These are phyloP conservation scores for Fusarium globosum DNA, from an alignment of 2,329 filamentous ascomycete genomes.

Conservation along the genomic window DNA sequence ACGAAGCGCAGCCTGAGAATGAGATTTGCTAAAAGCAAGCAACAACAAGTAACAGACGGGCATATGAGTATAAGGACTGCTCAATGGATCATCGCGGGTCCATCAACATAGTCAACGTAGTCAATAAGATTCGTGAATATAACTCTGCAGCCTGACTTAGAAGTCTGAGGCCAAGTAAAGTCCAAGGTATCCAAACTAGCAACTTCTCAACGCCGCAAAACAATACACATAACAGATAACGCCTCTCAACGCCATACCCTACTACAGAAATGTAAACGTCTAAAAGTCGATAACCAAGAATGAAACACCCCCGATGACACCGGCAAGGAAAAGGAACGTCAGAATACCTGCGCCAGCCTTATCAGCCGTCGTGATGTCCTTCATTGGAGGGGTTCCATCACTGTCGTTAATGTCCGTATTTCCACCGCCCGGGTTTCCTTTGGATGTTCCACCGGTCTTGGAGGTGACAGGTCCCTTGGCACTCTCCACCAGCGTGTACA, in stretches of 20 bases:
- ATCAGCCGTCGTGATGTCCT: slow-evolving; percentile 60
- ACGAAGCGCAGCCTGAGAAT: neutral
- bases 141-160: neutral
- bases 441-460: slow-evolving; percentile 68
- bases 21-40: neutral
- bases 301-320: slow-evolving; percentile 61
- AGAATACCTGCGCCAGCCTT: slow-evolving; percentile 66
- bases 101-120: neutral
- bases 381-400: slow-evolving; percentile 31
- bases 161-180: neutral
- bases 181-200: slow-evolving; percentile 9
- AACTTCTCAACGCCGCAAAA: slow-evolving; percentile 11
- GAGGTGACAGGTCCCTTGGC: slow-evolving; percentile 60
- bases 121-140: neutral
- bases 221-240: neutral
- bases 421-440: slow-evolving; percentile 62
- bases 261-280: neutral
- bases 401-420: slow-evolving; percentile 46
- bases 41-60: neutral
- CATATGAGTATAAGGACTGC: neutral
- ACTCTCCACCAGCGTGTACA: slow-evolving; percentile 66
- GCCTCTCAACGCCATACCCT: slow-evolving; percentile 1
- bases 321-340: slow-evolving; percentile 61
- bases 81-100: no score
- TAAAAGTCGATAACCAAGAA: slow-evolving; percentile 44